Evolutionary conservation across 2,329 filamentous ascomycete species (phyloP).

Genomic region (Purpureocillium takamizusanense): DNA sequence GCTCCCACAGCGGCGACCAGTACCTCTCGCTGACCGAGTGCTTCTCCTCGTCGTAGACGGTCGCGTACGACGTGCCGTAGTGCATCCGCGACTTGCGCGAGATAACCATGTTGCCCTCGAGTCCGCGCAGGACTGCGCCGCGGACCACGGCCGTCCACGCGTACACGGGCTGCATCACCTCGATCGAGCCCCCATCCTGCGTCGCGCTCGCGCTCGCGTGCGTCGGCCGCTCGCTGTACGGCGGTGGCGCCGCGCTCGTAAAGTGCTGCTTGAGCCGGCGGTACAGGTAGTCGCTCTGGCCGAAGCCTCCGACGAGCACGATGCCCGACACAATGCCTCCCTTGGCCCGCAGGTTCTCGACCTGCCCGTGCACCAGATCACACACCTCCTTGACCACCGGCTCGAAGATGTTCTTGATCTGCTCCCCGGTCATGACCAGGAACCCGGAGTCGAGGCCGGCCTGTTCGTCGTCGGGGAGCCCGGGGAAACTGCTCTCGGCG

Average conservation of each 20-base stretch:
- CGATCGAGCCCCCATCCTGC: slow-evolving; percentile 49
- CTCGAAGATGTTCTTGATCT: slow-evolving; percentile 66
- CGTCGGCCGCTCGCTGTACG: slow-evolving; percentile 62
- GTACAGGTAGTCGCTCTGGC: slow-evolving; percentile 70
- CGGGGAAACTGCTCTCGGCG: slow-evolving; percentile 47
- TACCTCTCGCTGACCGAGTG: slow-evolving; percentile 67
- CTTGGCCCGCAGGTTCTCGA: slow-evolving; percentile 51
- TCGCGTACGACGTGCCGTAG: slow-evolving; percentile 75
- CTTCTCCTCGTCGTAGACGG: slow-evolving; percentile 67
- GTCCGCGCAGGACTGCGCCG: slow-evolving; percentile 63
- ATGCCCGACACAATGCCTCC: slow-evolving; percentile 62
- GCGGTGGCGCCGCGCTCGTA: slow-evolving; percentile 44
- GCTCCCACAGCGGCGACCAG: slow-evolving; percentile 71
- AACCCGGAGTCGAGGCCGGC: slow-evolving; percentile 69
- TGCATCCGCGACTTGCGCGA: slow-evolving; percentile 65
- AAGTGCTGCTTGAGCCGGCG: slow-evolving; percentile 63
- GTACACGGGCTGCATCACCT: slow-evolving; percentile 75
- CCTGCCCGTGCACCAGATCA: slow-evolving; percentile 59
- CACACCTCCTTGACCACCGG: slow-evolving; percentile 65
- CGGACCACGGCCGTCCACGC: slow-evolving; percentile 76
- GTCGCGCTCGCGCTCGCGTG: slow-evolving; percentile 43
- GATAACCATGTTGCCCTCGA: slow-evolving; percentile 74
- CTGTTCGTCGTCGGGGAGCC: slow-evolving; percentile 66
- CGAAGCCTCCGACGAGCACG: slow-evolving; percentile 73
- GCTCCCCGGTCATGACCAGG: slow-evolving; percentile 58